phyloP scores from a whole-genome alignment of 345 rosid genomes.

The Hibiscus mutabilis region DNA sequence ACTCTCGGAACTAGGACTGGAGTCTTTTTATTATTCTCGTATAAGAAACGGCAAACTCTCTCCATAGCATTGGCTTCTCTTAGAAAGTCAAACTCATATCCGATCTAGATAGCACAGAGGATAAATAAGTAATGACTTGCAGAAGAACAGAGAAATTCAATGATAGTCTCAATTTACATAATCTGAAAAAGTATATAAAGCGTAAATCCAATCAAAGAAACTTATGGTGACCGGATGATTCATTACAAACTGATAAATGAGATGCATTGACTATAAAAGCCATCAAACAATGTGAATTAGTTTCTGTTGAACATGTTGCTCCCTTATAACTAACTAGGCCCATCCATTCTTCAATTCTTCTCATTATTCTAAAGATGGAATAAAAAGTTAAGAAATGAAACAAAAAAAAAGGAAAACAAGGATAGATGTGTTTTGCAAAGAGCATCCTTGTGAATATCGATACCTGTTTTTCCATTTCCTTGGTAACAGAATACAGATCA shows the following conservation, averaged over 20 bases:
- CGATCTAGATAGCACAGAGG: constrained; percentile 50
- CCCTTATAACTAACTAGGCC: not conserved
- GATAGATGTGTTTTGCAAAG: not conserved
- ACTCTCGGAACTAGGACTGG: constrained; percentile 79
- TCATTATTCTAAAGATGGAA: not conserved
- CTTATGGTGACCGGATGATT: not conserved
- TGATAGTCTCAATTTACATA: not conserved
- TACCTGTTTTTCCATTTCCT: constrained; percentile 98
- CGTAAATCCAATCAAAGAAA: not conserved
- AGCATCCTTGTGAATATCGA: not conserved
- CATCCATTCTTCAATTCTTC: not conserved
- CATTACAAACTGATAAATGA: not conserved
- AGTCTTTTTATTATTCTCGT: constrained; percentile 61
- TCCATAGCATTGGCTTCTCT: constrained; percentile 89
- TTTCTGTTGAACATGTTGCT: not conserved
- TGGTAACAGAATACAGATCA: constrained; percentile 70
- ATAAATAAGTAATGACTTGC: constrained; percentile 7
- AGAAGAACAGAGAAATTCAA: constrained; percentile 7
- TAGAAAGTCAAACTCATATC: constrained; percentile 84
- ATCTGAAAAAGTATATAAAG: not conserved
- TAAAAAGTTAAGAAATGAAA: not conserved
- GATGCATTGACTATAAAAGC: not conserved
- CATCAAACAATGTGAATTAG: not conserved
- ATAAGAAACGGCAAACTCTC: constrained; percentile 60
- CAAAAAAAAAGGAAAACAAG: not conserved